Base-by-base conservation (phyloP, 495 filamentous ascomycete genomes). In the Neurospora sp. region DNA sequence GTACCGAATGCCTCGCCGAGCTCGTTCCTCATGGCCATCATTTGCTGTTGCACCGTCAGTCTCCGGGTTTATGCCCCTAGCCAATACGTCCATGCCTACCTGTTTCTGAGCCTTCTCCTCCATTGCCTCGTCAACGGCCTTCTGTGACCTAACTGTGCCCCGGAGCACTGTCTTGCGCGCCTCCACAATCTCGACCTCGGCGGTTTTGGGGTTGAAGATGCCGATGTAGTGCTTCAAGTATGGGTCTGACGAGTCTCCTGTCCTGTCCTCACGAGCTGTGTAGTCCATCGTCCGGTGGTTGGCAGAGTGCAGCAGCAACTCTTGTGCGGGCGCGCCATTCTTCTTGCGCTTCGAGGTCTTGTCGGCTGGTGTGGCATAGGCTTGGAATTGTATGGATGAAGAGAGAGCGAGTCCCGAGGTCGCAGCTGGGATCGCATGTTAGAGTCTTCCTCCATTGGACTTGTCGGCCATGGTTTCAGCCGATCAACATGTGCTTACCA, bases 1-100 rank as follows among this genome's bases (percentile, higher is more conserved):
- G 94, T 97, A 76, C 96, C 96, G 84, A 99, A 99, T 70, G 91
- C 90, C 77, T 93, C 88, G 74, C 94, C 96, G 6, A 99, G 91
- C 42, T 90, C 88, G 62, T 88, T 90, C 74, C 89, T 89, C 78
- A 86, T 85, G 38, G 88, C 87, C 77, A 87, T 83, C 77, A 88
- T 85, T 66, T 66, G 54, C 54, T 66, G 54, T 66, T 66, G 54
- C 27, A 14, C 54, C 14, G 27, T 66, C 54, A 66, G 54, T 66
- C 27, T 60, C 11, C 5, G 23, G 54, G 3, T 35, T 10, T 9
- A 66, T 66, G 23, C 54, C 54, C 12, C 54, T 66, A 18, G 14
- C 23, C 54, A 66, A 8, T 2, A 8, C 14, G 9, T 66, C 27
- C 54, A 39, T 31, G 73, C 78, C 41, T 84, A 77, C 87, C 84